phyloP scores from a whole-genome alignment of 805 yeast genomes.

The Kuraishia hungarica region DNA sequence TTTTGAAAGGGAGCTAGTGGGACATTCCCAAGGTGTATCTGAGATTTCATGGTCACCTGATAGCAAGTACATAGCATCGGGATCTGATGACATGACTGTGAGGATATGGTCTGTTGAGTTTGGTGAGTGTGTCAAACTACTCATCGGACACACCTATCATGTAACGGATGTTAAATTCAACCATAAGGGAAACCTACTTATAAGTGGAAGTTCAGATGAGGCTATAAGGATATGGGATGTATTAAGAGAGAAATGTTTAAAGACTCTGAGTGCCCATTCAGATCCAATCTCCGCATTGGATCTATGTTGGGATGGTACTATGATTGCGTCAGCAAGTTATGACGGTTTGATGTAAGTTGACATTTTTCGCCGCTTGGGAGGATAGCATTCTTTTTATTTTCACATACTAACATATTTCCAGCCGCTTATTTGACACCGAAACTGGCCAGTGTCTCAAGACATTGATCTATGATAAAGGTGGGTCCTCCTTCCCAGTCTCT shows the following conservation, averaged over 20 bases:
- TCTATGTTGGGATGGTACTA: slow-evolving; percentile 69
- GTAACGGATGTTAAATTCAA: slow-evolving; percentile 67
- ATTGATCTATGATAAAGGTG: slow-evolving; percentile 67
- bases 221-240: slow-evolving; percentile 89
- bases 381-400: neutral
- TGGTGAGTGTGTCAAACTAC: slow-evolving; percentile 39
- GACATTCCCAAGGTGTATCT: slow-evolving; percentile 67
- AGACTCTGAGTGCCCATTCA: slow-evolving; percentile 85
- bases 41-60: slow-evolving; percentile 76
- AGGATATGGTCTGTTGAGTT: slow-evolving; percentile 58
- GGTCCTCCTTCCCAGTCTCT: slow-evolving; percentile 70
- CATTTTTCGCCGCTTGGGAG: neutral
- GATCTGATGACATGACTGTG: slow-evolving; percentile 78
- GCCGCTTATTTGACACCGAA: slow-evolving; percentile 73
- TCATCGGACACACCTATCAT: slow-evolving; percentile 80
- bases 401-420: slow-evolving; percentile 8
- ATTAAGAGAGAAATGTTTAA: slow-evolving; percentile 54
- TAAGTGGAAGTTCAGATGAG: slow-evolving; percentile 85
- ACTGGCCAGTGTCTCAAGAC: slow-evolving; percentile 92
- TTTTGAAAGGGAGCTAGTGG: slow-evolving; percentile 28
- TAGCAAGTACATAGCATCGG: slow-evolving; percentile 65
- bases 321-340: slow-evolving; percentile 78
- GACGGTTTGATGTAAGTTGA: slow-evolving; percentile 66
- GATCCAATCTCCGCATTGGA: slow-evolving; percentile 80
- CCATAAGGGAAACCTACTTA: slow-evolving; percentile 65